These are phyloP conservation scores for Paraconiothyrium brasiliense DNA, from an alignment of 2,329 filamentous ascomycete genomes.

Conservation along the genomic window DNA sequence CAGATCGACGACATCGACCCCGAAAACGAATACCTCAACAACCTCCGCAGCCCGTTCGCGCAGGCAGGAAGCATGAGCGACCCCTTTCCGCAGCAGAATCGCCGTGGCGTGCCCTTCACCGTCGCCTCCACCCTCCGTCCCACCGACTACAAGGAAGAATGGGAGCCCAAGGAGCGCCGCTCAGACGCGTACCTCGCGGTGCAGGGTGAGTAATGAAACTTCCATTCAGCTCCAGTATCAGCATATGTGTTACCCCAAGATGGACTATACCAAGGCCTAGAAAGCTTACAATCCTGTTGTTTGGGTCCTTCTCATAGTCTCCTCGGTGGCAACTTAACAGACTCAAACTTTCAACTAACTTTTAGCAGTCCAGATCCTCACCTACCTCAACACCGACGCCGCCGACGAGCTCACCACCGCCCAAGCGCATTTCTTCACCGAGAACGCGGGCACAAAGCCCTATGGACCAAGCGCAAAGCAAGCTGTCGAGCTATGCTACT, in stretches of 20 bases:
- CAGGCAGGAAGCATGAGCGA: not conserved
- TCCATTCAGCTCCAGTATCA: not conserved
- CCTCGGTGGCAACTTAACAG: not conserved
- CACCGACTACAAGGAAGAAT: constrained; percentile 31
- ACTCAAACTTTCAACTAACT: not conserved
- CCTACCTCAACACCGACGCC: constrained; percentile 20
- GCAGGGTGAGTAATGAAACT: constrained; percentile 20
- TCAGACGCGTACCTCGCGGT: constrained; percentile 29
- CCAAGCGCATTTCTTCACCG: constrained; percentile 28
- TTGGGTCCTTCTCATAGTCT: not conserved
- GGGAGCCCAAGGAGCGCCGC: constrained; percentile 20
- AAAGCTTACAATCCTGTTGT: not conserved
- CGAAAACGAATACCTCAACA: not conserved
- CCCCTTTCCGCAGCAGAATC: not conserved
- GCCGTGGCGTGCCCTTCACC: not conserved
- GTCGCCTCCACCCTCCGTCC: constrained; percentile 21
- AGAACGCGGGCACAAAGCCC: constrained; percentile 18
- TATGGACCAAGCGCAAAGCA: constrained; percentile 24
- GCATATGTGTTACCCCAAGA: not conserved
- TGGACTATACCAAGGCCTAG: not conserved
- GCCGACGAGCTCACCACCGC: constrained; percentile 24
- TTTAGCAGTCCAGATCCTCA: constrained; percentile 17
- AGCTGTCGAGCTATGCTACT: constrained; percentile 41
- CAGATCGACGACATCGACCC: not conserved
- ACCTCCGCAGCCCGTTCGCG: not conserved